Percentiles rank a stretch among this genome's conserved stretches.
Evolutionary conservation across 441 rosid species (phyloP).

Genomic region (Hypseocharis bilobata): DNA sequence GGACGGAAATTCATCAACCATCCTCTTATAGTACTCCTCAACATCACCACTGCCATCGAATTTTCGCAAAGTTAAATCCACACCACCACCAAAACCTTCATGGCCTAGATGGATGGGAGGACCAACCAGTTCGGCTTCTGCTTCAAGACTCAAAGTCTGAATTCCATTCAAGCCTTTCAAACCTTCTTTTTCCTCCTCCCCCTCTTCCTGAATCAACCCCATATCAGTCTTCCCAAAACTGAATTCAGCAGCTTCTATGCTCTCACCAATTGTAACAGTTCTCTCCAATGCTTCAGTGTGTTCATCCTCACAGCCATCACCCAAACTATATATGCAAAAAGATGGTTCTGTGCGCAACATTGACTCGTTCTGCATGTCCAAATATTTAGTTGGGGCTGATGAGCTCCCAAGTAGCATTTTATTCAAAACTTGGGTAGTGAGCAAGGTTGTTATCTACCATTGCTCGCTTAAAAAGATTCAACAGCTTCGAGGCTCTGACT

Average conservation of each 20-base stretch:
- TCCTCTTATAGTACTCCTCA: conserved; percentile 46
- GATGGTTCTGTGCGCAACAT: conserved; percentile 56
- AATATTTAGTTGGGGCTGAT: conserved; percentile 22
- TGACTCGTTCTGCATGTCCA: background rate
- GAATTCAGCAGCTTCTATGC: conserved; percentile 40
- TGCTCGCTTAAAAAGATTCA: no score
- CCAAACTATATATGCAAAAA: conserved; percentile 33
- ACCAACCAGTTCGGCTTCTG: conserved; percentile 35
- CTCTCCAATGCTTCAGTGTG: conserved; percentile 26
- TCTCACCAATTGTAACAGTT: conserved; percentile 41
- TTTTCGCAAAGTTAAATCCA: conserved; percentile 28
- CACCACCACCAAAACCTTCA: conserved; percentile 38
- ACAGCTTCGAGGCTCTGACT: no score
- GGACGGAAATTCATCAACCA: conserved; percentile 57
- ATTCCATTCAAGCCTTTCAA: conserved; percentile 8
- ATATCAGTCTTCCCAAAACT: conserved; percentile 34
- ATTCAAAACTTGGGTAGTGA: no score
- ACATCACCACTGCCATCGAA: conserved; percentile 35
- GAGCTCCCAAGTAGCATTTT: conserved; percentile 28
- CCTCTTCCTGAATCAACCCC: conserved; percentile 41
- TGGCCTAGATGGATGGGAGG: conserved; percentile 63
- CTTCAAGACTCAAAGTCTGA: conserved; percentile 19
- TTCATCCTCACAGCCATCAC: conserved; percentile 26
- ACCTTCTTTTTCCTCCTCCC: conserved; percentile 24
- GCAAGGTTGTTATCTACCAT: no score